A percentile compares a stretch with the other conserved stretches of the same genome.
Conservation (phyloP, 176 grass and related monocot species). For the Musa troglodytarum region DNA sequence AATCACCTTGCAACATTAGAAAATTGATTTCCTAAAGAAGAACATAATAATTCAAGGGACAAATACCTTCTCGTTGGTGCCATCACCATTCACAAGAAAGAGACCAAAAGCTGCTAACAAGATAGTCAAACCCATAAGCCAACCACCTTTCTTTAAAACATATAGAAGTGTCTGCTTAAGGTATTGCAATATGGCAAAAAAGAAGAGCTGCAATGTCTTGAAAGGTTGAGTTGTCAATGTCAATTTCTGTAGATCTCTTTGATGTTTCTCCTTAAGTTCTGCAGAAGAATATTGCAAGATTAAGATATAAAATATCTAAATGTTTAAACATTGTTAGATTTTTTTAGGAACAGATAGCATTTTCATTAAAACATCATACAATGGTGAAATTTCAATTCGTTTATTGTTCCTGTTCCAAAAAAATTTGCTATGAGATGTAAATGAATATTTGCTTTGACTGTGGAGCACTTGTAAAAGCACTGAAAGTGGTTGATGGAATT, state of each 20-base stretch:
- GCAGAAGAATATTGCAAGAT: slow-evolving; percentile 23
- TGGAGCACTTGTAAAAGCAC: no score
- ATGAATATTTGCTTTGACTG: no score
- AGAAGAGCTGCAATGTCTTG: slow-evolving; percentile 56
- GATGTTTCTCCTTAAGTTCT: slow-evolving; percentile 64
- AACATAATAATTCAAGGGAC: slow-evolving; percentile 12
- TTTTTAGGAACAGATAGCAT: no score
- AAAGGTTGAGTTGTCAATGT: slow-evolving; percentile 59
- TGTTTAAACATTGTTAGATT: no score
- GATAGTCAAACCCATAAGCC: slow-evolving; percentile 37
- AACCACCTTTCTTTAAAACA: slow-evolving; percentile 41
- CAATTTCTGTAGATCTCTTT: slow-evolving; percentile 44
- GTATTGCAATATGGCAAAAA: slow-evolving; percentile 51
- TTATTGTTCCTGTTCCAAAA: no score
- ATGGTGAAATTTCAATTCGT: no score
- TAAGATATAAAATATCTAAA: background rate
- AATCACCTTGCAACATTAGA: background rate
- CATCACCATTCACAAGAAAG: slow-evolving; percentile 42
- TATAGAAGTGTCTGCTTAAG: slow-evolving; percentile 41
- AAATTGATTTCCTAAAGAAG: background rate
- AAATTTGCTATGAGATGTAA: no score
- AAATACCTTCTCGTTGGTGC: slow-evolving; percentile 61
- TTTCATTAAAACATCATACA: no score
- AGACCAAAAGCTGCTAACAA: slow-evolving; percentile 27
- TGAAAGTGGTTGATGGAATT: no score